phyloP scores from a whole-genome alignment of 495 filamentous ascomycete species.

The Acidiella bohemica region DNA sequence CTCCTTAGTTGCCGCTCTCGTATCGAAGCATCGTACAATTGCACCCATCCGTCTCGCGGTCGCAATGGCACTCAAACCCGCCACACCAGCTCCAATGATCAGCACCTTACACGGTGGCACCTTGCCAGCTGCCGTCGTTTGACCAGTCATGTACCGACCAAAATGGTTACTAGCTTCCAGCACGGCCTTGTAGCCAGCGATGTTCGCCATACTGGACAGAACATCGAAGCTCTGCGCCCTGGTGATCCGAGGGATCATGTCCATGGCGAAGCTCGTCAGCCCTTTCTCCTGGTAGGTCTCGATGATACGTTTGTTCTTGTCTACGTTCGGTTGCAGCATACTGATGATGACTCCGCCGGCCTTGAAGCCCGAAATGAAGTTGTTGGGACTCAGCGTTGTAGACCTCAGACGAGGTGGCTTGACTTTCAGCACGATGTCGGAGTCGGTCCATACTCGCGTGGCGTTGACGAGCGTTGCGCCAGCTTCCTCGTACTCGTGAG shows the following conservation, averaged over 20 bases:
- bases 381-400: slow-evolving; percentile 15
- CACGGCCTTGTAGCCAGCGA: slow-evolving; percentile 75
- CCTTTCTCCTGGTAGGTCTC: slow-evolving; percentile 12
- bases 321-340: slow-evolving; percentile 17
- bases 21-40: slow-evolving; percentile 73
- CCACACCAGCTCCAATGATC: slow-evolving; percentile 72
- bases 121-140: slow-evolving; percentile 64
- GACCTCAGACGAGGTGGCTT: slow-evolving; percentile 38
- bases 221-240: slow-evolving; percentile 73
- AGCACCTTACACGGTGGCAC: slow-evolving; percentile 69
- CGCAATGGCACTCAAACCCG: slow-evolving; percentile 67
- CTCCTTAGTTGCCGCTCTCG: slow-evolving; percentile 60
- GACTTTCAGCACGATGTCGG: slow-evolving; percentile 68
- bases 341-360: slow-evolving; percentile 18
- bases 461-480: slow-evolving; percentile 58
- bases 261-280: slow-evolving; percentile 63
- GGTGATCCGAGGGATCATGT: slow-evolving; percentile 71
- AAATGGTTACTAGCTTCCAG: slow-evolving; percentile 72
- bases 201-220: slow-evolving; percentile 74
- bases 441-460: slow-evolving; percentile 47
- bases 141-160: slow-evolving; percentile 67
- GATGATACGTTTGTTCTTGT: slow-evolving; percentile 10
- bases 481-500: slow-evolving; percentile 55
- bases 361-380: slow-evolving; percentile 18
- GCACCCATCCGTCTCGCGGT: slow-evolving; percentile 69